Percentiles rank a stretch among this genome's conserved stretches.
phyloP scores from a whole-genome alignment of 176 grass and related monocot species.

The Avena sativa region DNA sequence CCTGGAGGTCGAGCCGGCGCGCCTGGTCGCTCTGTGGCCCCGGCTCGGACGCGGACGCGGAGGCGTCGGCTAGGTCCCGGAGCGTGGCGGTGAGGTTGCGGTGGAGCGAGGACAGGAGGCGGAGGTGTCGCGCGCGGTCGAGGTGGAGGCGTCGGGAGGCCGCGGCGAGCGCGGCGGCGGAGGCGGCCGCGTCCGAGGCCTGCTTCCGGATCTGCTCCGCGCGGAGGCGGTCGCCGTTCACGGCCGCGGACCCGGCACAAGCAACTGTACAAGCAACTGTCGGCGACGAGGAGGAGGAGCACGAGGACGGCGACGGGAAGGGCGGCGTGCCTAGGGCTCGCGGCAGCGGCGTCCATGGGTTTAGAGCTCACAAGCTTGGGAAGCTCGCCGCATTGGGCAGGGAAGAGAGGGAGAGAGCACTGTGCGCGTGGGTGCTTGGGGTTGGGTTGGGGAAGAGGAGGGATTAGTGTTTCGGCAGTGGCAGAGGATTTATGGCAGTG shows the following conservation, averaged over 20 bases:
- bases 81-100: slow-evolving; percentile 86
- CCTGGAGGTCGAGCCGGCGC: slow-evolving; percentile 65
- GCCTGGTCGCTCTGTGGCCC: neutral
- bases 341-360: slow-evolving; percentile 41
- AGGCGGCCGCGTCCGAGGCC: slow-evolving; percentile 58
- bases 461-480: neutral
- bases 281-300: slow-evolving; percentile 15
- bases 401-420: neutral
- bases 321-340: neutral
- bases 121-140: slow-evolving; percentile 71
- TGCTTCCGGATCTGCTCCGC: slow-evolving; percentile 82
- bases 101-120: slow-evolving; percentile 77
- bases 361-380: slow-evolving; percentile 3
- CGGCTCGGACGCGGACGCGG: slow-evolving; percentile 12
- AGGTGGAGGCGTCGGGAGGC: slow-evolving; percentile 75
- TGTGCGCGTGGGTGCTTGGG: neutral
- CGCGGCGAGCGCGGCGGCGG: slow-evolving; percentile 58
- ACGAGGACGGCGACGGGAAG: neutral
- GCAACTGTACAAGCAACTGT: too few relatives aligned
- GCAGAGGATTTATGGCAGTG: neutral
- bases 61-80: slow-evolving; percentile 27
- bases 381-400: slow-evolving; percentile 30
- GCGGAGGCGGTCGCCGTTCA: slow-evolving; percentile 57
- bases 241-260: slow-evolving; percentile 33
- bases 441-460: slow-evolving; percentile 7